Evolutionary conservation across 2,329 filamentous ascomycete genomes (phyloP), one percentile per base, ranked within the genome.

Genomic region (Neonectria hederae): DNA sequence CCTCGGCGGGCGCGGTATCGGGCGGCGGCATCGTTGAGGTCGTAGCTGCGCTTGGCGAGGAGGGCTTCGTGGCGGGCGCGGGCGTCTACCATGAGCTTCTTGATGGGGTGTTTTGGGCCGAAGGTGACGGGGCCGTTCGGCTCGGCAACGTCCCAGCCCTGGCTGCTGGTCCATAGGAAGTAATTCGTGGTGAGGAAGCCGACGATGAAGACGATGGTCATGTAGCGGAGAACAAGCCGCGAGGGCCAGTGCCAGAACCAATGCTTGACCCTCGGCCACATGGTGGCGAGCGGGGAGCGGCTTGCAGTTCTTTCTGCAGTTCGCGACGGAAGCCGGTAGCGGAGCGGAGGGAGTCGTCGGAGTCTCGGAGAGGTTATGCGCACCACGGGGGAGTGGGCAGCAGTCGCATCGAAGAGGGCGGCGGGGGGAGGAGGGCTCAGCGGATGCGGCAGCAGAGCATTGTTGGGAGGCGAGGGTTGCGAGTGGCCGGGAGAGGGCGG

Each of bases 1-100:
- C 86, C 87, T 65, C 88, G 82, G 52, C 83, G 82, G 26, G 78
- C 74, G 61, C 88, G 83, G 72, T 90, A 90, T 22, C 82, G 83
- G 4, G 79, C 78, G 0, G 88, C 86, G 5, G 87, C 85, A 14
- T 83, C 80, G 10, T 78, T 75, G 54, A 90, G 76, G 17, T 82
- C 81, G 62, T 76, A 76, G 35, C 86, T 86, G 64, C 83, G 80
- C 35, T 80, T 78, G 14, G 78, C 71, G 19, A 87, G 75, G 26
- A 82, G 68, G 9, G 72, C 68, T 14, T 80, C 77, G 66, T 85
- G 84, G 17, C 76, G 75, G 35, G 75, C 71, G 53, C 82, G 81
- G 56, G 84, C 84, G 6, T 82, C 78, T 45, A 75, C 72, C 68
- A 87, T 84, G 45, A 87, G 79, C 38, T 77, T 75, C 67, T 83